Conservation (phyloP, 1,284 basidiomycete genomes). For the Caloboletus inedulis region DNA sequence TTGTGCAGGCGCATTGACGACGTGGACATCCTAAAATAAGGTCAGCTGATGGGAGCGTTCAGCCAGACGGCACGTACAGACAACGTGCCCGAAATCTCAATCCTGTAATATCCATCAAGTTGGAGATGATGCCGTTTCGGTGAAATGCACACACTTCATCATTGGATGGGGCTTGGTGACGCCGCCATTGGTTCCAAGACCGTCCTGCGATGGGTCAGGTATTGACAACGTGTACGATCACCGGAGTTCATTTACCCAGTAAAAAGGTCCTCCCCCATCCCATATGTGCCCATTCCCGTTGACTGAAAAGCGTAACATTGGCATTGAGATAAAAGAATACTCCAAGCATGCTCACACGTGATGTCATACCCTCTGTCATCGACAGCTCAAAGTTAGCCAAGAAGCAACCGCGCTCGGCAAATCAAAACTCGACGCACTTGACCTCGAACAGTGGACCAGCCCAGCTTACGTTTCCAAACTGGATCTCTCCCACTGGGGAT, state of each 20-base stretch:
- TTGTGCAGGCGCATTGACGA: background rate
- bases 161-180: background rate
- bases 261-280: conserved; percentile 40
- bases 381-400: background rate
- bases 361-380: conserved; percentile 36
- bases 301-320: conserved; percentile 30
- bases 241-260: conserved; percentile 38
- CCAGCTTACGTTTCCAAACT: conserved; percentile 42
- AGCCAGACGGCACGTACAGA: background rate
- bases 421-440: conserved; percentile 16
- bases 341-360: conserved; percentile 34
- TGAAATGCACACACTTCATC: background rate
- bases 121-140: background rate
- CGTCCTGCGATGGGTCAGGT: conserved; percentile 35
- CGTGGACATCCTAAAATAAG: background rate
- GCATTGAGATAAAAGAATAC: background rate
- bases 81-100: background rate
- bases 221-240: background rate
- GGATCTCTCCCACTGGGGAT: conserved; percentile 47
- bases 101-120: background rate
- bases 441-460: conserved; percentile 40
- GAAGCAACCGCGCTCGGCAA: background rate
- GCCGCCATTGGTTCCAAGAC: conserved; percentile 35
- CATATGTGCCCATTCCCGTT: conserved; percentile 47
- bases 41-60: background rate